Evolutionary conservation across 495 filamentous ascomycete species (phyloP).

Genomic region (Delitschia confertaspora): DNA sequence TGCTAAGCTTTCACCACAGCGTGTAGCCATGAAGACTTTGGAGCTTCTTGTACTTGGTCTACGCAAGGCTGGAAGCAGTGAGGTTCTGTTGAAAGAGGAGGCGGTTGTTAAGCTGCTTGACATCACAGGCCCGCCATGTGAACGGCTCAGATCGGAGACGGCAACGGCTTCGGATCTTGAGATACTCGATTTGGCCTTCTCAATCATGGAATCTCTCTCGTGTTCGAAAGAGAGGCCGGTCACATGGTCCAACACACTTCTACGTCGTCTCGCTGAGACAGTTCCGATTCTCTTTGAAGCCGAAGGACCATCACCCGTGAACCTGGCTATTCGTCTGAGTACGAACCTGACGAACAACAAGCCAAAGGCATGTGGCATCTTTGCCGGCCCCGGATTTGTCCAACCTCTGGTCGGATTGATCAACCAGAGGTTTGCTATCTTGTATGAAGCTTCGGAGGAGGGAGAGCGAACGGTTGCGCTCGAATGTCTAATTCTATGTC

Average conservation of each 20-base stretch:
- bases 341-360: conserved; percentile 87
- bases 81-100: conserved; percentile 42
- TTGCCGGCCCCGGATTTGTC: conserved; percentile 52
- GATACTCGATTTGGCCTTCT: conserved; percentile 42
- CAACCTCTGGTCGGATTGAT: conserved; percentile 45
- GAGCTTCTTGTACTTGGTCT: conserved; percentile 51
- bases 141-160: conserved; percentile 7
- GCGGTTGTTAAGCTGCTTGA: conserved; percentile 16
- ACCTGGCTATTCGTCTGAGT: conserved; percentile 52
- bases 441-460: conserved; percentile 30
- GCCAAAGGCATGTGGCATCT: conserved; percentile 52
- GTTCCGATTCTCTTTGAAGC: conserved; percentile 25
- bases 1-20: conserved; percentile 48
- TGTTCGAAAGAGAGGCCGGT: conserved; percentile 10
- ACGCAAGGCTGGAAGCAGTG: conserved; percentile 40
- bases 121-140: conserved; percentile 3
- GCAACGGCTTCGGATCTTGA: conserved; percentile 5
- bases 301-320: conserved; percentile 15
- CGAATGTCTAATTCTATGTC: conserved; percentile 65
- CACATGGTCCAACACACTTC: conserved; percentile 28
- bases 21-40: conserved; percentile 54
- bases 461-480: conserved; percentile 44
- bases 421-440: conserved; percentile 29
- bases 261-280: conserved; percentile 27
- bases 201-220: conserved; percentile 51